Evolutionary conservation across 805 yeast species (phyloP).

Genomic region (Myxozyma vanderwaltii): DNA sequence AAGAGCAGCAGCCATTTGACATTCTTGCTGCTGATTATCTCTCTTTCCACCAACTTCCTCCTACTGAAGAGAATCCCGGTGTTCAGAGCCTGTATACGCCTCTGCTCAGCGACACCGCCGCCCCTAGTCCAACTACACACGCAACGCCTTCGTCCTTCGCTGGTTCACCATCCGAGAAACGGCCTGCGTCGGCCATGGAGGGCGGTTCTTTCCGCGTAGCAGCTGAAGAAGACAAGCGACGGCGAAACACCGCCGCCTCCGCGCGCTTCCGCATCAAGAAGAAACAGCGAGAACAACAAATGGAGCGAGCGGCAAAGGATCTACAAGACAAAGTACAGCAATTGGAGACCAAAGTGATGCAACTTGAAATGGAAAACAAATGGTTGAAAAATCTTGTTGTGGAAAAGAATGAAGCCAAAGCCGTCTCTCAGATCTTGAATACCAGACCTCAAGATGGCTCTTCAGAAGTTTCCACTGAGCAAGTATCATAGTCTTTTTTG

Average conservation of each 20-base stretch:
- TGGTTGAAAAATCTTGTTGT: constrained; percentile 80
- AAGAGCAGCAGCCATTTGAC: constrained; percentile 14
- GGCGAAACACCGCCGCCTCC: constrained; percentile 89
- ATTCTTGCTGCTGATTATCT: constrained; percentile 22
- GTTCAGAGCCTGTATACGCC: constrained; percentile 15
- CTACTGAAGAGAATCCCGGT: constrained; percentile 2
- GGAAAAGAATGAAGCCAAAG: constrained; percentile 56
- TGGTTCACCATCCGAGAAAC: constrained; percentile 30
- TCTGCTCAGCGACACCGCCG: constrained; percentile 1
- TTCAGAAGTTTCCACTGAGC: background rate
- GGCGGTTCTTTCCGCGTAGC: constrained; percentile 35
- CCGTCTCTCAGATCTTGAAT: constrained; percentile 15
- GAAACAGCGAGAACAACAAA: constrained; percentile 87
- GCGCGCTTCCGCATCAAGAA: constrained; percentile 92
- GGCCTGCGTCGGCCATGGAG: constrained; percentile 29
- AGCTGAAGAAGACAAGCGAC: constrained; percentile 70
- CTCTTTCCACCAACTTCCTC: constrained; percentile 13
- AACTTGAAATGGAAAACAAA: constrained; percentile 90
- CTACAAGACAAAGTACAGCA: constrained; percentile 65
- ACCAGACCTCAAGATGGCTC: constrained; percentile 5
- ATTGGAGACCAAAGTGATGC: constrained; percentile 74
- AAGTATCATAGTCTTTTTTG: background rate
- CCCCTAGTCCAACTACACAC: constrained; percentile 1
- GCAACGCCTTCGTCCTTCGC: constrained; percentile 3
- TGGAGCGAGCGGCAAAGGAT: constrained; percentile 75